phyloP scores from a whole-genome alignment of 2,329 filamentous ascomycete species.

The Exophiala calicioides region DNA sequence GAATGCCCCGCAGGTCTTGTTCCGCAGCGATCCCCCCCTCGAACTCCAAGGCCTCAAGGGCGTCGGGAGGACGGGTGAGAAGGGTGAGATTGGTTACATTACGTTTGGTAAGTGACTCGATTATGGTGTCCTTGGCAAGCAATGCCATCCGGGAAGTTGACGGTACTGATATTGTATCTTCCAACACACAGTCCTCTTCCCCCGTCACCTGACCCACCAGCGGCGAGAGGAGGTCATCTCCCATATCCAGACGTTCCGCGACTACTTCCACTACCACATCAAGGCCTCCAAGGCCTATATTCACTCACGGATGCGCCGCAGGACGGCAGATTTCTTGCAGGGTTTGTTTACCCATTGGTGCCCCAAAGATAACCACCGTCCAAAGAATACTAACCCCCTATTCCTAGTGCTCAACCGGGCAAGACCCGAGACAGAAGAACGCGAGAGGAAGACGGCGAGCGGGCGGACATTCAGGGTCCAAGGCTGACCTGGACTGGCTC shows the following conservation, averaged over 20 bases:
- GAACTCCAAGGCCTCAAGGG: constrained; percentile 86
- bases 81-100: constrained; percentile 89
- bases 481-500: constrained; percentile 18
- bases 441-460: constrained; percentile 96
- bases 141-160: constrained; percentile 1
- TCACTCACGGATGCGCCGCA: constrained; percentile 94
- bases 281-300: constrained; percentile 99
- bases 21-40: constrained; percentile 89
- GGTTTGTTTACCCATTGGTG: constrained; percentile 55
- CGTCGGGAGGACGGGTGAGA: constrained; percentile 69
- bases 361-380: background rate
- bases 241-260: constrained; percentile 99
- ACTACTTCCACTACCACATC: constrained; percentile 99
- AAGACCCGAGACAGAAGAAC: constrained; percentile 91
- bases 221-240: constrained; percentile 94
- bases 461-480: constrained; percentile 83
- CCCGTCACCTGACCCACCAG: constrained; percentile 86
- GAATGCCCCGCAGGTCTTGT: constrained; percentile 96
- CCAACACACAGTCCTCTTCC: constrained; percentile 74
- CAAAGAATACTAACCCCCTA: constrained; percentile 32
- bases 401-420: constrained; percentile 85
- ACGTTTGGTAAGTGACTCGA: constrained; percentile 74
- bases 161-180: constrained; percentile 28
- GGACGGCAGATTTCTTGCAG: constrained; percentile 97
- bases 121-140: constrained; percentile 23